These are phyloP conservation scores for Puccinia brachypodii DNA, from an alignment of 1,284 basidiomycete genomes.

Conservation along the genomic window DNA sequence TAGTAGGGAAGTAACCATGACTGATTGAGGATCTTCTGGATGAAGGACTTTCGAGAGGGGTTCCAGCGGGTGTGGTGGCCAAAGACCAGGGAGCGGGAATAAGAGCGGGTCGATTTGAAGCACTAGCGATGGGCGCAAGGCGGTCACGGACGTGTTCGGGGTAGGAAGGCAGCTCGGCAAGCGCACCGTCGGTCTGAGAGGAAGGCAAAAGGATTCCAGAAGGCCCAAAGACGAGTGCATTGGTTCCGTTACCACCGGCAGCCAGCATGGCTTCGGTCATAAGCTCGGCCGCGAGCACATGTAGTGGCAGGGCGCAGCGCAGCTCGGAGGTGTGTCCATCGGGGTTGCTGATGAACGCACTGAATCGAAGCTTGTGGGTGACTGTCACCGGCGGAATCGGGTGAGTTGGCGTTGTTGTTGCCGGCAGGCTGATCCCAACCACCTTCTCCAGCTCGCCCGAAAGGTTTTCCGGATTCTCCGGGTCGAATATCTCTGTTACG, in stretches of 20 bases:
- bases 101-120: conserved; percentile 58
- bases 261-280: conserved; percentile 72
- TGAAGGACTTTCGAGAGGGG: conserved; percentile 48
- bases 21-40: conserved; percentile 50
- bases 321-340: conserved; percentile 70
- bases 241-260: conserved; percentile 69
- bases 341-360: conserved; percentile 59
- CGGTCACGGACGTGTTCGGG: conserved; percentile 82
- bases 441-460: conserved; percentile 53
- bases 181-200: conserved; percentile 57
- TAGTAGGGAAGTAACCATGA: conserved; percentile 31
- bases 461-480: conserved; percentile 34
- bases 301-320: conserved; percentile 81
- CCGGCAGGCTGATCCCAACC: conserved; percentile 52
- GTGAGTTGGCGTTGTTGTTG: conserved; percentile 65
- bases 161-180: conserved; percentile 76
- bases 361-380: conserved; percentile 52
- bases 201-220: conserved; percentile 52
- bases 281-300: conserved; percentile 72
- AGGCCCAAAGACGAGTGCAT: conserved; percentile 62
- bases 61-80: conserved; percentile 49
- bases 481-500: background rate
- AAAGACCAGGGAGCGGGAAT: conserved; percentile 52
- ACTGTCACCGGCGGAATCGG: conserved; percentile 49
- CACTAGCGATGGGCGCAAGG: conserved; percentile 74